Evolutionary conservation across 202 grass and related monocot species (phyloP), one percentile per base, ranked within the genome.

Genomic region (Zoysia matrella): DNA sequence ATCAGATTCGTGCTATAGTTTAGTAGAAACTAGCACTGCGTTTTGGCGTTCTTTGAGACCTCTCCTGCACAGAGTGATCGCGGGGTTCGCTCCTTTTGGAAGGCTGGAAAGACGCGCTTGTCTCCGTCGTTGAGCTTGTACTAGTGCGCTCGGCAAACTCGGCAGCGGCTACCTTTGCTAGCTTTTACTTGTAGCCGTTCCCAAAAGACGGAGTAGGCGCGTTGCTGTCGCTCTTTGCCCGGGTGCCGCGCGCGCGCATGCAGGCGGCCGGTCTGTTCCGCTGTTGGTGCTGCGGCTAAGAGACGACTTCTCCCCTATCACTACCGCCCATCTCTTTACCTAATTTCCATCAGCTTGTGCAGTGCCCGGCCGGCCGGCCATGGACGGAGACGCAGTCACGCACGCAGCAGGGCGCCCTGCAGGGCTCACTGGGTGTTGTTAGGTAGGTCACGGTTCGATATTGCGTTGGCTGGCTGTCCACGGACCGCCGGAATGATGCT

Each of bases 41-140:
- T 12, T 41, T 41, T 41, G 61, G 63, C 39, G 12, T 80, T 46
- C 16, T 58, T 67, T 52, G 22, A 42, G n/a, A 9, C 15, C 55
- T 56, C 63, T 52, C 41, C 16, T 3, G 15, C 62, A 65, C 62
- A 39, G 60, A 39, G 12, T 43, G 30, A 43, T 65, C 62, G 15
- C 40, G 65, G 40, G 65, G 67, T 44, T 70, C 80, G 48, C 68
- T 79, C 73, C 84, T 80, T 88, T 91, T 47, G 83, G 73, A 72
- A 91, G 75, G 67, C 86, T 72, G 70, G 92, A 89, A 90, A 85
- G 93, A 87, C 87, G 68, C 57, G 50, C 80, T 82, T 88, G 89
- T 91, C 82, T 76, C 62, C 82, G 61, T 51, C 82, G 77, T 16
- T 47, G 75, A 83, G 67, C 72, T 39, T 8, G 75, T 36, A 36